Evolutionary conservation across 2,329 filamentous ascomycete genomes (phyloP).

Genomic region (Curvularia sp.): DNA sequence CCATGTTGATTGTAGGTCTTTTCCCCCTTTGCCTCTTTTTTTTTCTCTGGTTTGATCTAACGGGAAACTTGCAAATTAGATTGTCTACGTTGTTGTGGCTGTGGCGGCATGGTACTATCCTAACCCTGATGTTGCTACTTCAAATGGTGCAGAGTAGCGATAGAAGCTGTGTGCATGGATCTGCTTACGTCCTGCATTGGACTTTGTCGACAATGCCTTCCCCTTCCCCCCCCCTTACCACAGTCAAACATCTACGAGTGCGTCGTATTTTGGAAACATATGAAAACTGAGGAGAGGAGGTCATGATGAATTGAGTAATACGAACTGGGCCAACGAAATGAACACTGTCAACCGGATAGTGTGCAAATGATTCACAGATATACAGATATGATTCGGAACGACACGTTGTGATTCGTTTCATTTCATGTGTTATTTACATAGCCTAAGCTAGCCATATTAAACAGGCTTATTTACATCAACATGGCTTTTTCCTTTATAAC

Average conservation of each 20-base stretch:
- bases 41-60: not conserved
- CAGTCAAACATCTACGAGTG: not conserved
- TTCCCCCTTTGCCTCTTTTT: not conserved
- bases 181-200: not conserved
- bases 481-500: not conserved
- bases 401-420: not conserved
- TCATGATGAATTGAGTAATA: not conserved
- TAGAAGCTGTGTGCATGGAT: not conserved
- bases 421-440: not conserved
- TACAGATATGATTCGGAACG: not conserved
- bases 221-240: not conserved
- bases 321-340: not conserved
- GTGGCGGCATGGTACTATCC: conserved; percentile 69
- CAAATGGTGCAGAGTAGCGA: conserved; percentile 22
- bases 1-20: conserved; percentile 67
- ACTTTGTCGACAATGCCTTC: not conserved
- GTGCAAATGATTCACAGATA: not conserved
- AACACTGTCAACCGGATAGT: not conserved
- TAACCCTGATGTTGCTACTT: conserved; percentile 53
- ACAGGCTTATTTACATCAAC: not conserved
- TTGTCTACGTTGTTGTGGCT: conserved; percentile 70
- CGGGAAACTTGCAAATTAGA: conserved; percentile 30
- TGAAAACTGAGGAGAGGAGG: not conserved
- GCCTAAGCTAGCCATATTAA: not conserved
- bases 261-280: not conserved